phyloP scores from a whole-genome alignment of 306 rosid genomes.

The Potentilla sterilis region DNA sequence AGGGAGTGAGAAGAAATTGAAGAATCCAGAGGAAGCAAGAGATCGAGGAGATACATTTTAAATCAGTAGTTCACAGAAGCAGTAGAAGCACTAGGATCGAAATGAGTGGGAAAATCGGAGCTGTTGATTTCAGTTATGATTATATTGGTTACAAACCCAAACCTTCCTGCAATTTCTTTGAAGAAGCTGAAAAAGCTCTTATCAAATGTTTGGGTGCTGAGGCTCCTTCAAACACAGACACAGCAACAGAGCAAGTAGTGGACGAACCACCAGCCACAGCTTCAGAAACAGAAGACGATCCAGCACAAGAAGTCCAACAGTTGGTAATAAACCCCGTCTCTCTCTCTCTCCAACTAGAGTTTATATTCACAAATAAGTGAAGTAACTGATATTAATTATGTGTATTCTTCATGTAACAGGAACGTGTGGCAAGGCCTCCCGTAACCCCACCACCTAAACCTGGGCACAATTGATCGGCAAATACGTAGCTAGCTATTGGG shows the following conservation, averaged over 20 bases:
- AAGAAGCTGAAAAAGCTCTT: slow-evolving; percentile 24
- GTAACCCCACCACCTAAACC: too few species aligned
- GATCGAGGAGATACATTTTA: too few species aligned
- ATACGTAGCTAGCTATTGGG: too few species aligned
- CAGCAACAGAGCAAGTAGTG: not conserved
- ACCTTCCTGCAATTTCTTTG: slow-evolving; percentile 17
- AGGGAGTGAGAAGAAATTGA: not conserved
- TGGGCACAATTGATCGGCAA: too few species aligned
- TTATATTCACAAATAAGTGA: too few species aligned
- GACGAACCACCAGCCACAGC: not conserved
- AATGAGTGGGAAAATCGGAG: not conserved
- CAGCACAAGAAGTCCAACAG: too few species aligned
- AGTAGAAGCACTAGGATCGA: not conserved
- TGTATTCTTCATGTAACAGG: too few species aligned
- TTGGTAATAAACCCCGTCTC: not conserved
- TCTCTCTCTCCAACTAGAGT: not conserved
- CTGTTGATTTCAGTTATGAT: not conserved
- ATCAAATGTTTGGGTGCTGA: slow-evolving; percentile 39
- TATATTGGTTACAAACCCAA: slow-evolving; percentile 12
- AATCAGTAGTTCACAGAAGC: not conserved
- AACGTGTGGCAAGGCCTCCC: too few species aligned
- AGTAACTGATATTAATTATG: too few species aligned
- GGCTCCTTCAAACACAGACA: not conserved
- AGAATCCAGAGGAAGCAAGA: not conserved
- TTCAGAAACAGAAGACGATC: too few species aligned